Evolutionary conservation across 2,329 filamentous ascomycete genomes (phyloP).

Genomic region (Trichoderma aggressivum): DNA sequence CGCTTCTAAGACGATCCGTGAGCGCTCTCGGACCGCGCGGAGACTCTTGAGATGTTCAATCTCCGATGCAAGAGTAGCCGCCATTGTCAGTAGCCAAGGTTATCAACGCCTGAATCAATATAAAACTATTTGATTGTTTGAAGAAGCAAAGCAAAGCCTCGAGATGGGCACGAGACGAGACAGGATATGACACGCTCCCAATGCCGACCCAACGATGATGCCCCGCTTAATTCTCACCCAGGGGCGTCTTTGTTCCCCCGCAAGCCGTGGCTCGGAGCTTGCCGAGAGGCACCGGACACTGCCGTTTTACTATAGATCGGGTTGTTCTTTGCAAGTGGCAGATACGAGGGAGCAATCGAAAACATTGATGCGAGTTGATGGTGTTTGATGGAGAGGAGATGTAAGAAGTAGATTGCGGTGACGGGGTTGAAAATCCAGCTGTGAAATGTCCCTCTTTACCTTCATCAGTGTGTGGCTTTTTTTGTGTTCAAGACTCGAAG

Average conservation of each 20-base stretch:
- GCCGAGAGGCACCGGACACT: constrained; percentile 12
- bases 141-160: not conserved
- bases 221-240: constrained; percentile 1
- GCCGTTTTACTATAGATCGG: not conserved
- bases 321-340: not conserved
- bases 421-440: not conserved
- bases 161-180: not conserved
- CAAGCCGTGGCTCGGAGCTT: constrained; percentile 4
- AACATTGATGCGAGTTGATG: not conserved
- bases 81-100: not conserved
- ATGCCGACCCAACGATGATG: constrained; percentile 10
- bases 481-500: not conserved
- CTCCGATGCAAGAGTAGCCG: not conserved
- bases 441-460: not conserved
- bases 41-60: constrained; percentile 36
- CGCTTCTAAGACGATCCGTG: constrained; percentile 32
- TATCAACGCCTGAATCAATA: not conserved
- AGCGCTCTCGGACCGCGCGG: constrained; percentile 35
- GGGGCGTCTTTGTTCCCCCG: not conserved
- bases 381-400: not conserved
- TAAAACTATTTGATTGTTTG: not conserved
- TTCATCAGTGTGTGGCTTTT: not conserved
- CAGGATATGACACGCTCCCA: constrained; percentile 14
- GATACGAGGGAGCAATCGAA: not conserved
- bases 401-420: not conserved